Conservation (phyloP, 2,329 filamentous ascomycete genomes). For the Trichoderma asperellum region DNA sequence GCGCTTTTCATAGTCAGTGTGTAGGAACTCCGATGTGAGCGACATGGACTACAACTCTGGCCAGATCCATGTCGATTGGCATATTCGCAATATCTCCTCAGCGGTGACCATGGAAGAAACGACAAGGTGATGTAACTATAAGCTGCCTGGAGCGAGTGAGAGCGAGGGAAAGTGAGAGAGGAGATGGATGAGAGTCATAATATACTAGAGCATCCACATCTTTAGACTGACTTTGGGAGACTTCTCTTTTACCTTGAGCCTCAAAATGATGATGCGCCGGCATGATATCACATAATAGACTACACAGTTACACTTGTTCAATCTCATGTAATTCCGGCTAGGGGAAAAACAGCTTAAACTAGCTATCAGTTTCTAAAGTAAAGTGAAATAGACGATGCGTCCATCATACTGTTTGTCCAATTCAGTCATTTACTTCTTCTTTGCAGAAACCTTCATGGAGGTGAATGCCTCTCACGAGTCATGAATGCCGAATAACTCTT, state of each 20-base stretch:
- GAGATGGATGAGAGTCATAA: neutral
- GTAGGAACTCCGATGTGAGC: slow-evolving; percentile 41
- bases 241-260: neutral
- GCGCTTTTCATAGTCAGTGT: slow-evolving; percentile 24
- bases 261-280: neutral
- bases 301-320: neutral
- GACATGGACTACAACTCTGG: slow-evolving; percentile 37
- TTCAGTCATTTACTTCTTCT: neutral
- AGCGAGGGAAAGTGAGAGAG: slow-evolving; percentile 33
- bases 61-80: slow-evolving; percentile 31
- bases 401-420: too few species aligned
- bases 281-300: neutral
- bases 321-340: neutral
- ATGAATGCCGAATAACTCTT: neutral
- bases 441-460: neutral
- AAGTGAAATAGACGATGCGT: too few species aligned
- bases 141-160: slow-evolving; percentile 29
- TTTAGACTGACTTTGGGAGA: neutral
- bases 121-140: slow-evolving; percentile 37
- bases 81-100: slow-evolving; percentile 34
- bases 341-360: too few species aligned
- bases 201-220: neutral
- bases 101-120: slow-evolving; percentile 38
- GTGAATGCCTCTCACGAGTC: too few species aligned
- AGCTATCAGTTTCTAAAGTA: too few species aligned